A percentile compares a stretch with the other conserved stretches of the same genome.
Conservation (phyloP, 768 basidiomycete species). For the Boletus barrowsii region DNA sequence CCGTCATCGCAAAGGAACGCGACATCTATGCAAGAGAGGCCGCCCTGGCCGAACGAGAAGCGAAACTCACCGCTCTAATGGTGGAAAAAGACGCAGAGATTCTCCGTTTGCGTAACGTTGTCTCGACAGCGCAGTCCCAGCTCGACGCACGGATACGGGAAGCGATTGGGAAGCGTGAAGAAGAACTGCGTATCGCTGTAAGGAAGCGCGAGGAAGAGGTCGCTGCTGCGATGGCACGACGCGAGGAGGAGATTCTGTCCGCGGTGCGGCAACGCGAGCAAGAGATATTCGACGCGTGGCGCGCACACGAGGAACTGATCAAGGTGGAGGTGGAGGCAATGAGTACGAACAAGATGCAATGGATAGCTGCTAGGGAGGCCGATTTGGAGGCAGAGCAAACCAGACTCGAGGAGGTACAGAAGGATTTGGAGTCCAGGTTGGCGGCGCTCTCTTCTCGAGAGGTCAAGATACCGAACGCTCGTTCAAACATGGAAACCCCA, state of each 20-base stretch:
- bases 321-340: conserved; percentile 44
- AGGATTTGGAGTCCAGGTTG: conserved; percentile 51
- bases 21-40: conserved; percentile 60
- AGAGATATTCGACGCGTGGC: conserved; percentile 63
- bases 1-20: conserved; percentile 56
- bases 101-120: conserved; percentile 41
- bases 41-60: conserved; percentile 53
- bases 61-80: conserved; percentile 44
- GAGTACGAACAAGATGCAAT: conserved; percentile 41
- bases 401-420: conserved; percentile 43
- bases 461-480: conserved; percentile 7
- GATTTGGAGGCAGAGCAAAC: conserved; percentile 53
- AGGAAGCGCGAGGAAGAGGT: conserved; percentile 71
- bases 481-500: conserved; percentile 48
- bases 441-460: conserved; percentile 40
- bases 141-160: conserved; percentile 50
- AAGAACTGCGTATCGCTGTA: conserved; percentile 63
- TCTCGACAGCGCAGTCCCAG: conserved; percentile 39
- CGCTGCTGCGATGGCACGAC: conserved; percentile 54
- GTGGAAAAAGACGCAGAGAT: conserved; percentile 63
- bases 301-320: conserved; percentile 47
- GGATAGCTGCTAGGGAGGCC: conserved; percentile 49
- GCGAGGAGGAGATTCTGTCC: conserved; percentile 74
- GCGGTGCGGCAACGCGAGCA: conserved; percentile 63
- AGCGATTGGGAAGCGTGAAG: conserved; percentile 61